Evolutionary conservation across 2,329 filamentous ascomycete genomes (phyloP).

Genomic region (Fusarium burgessii): DNA sequence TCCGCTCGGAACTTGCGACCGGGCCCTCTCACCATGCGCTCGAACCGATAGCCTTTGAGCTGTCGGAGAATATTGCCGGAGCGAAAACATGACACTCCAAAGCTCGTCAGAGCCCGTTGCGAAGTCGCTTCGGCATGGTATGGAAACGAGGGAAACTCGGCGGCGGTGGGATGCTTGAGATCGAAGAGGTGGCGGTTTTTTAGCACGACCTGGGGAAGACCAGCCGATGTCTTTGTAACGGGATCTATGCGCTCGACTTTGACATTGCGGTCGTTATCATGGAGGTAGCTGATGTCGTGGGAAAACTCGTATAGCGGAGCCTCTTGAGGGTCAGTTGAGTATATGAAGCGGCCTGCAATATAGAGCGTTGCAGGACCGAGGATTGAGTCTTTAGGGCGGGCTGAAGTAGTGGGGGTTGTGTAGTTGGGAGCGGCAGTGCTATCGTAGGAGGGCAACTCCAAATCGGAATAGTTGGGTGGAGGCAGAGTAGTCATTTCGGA

Average conservation of each 20-base stretch:
- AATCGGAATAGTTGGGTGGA: slow-evolving; percentile 17
- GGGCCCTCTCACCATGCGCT: slow-evolving; percentile 44
- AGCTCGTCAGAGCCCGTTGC: slow-evolving; percentile 45
- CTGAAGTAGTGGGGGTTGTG: slow-evolving; percentile 7
- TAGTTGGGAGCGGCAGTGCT: slow-evolving; percentile 18
- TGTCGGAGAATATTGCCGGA: slow-evolving; percentile 38
- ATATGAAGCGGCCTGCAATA: slow-evolving; percentile 51
- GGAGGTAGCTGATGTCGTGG: slow-evolving; percentile 50
- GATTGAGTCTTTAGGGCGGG: slow-evolving; percentile 17
- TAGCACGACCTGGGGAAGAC: slow-evolving; percentile 43
- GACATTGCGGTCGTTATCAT: slow-evolving; percentile 49
- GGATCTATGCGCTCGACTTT: slow-evolving; percentile 50
- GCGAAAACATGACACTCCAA: slow-evolving; percentile 48
- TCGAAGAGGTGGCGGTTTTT: slow-evolving; percentile 52
- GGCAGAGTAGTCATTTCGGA: slow-evolving; percentile 30
- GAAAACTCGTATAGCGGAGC: slow-evolving; percentile 54
- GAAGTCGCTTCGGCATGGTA: slow-evolving; percentile 51
- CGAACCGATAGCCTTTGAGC: slow-evolving; percentile 46
- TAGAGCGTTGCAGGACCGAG: slow-evolving; percentile 51
- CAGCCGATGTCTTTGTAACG: slow-evolving; percentile 39
- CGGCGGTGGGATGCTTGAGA: slow-evolving; percentile 49
- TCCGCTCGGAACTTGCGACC: slow-evolving; percentile 42
- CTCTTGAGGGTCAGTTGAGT: slow-evolving; percentile 46
- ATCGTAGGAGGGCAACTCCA: slow-evolving; percentile 43
- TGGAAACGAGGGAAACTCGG: slow-evolving; percentile 47